Evolutionary conservation across 495 filamentous ascomycete species (phyloP).

Genomic region (Penicillium verhagenii): DNA sequence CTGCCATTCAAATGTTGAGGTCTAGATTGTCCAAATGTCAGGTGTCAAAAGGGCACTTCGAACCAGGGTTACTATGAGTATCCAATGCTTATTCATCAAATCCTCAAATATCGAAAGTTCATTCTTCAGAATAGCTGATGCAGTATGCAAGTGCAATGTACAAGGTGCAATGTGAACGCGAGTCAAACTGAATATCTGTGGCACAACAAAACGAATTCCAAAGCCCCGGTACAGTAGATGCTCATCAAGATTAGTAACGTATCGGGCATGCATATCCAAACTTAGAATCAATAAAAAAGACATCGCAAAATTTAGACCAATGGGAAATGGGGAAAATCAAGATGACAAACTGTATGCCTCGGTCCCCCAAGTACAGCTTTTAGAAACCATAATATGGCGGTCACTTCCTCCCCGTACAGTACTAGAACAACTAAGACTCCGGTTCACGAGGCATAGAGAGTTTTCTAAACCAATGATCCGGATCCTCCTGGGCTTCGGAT

Average conservation of each 20-base stretch:
- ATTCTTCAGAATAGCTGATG: neutral
- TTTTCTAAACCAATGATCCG: constrained; percentile 17
- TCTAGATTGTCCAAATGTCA: too few relatives aligned
- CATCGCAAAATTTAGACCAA: neutral
- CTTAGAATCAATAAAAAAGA: neutral
- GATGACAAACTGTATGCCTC: neutral
- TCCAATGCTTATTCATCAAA: too few relatives aligned
- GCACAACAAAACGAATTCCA: neutral
- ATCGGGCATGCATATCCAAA: neutral
- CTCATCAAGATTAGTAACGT: neutral
- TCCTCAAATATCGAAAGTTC: too few relatives aligned
- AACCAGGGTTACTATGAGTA: too few relatives aligned
- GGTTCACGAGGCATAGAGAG: constrained; percentile 5
- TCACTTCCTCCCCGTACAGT: too few relatives aligned
- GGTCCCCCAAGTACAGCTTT: neutral
- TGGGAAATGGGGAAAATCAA: neutral
- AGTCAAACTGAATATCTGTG: constrained; percentile 2
- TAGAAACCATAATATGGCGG: too few relatives aligned
- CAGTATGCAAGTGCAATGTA: constrained; percentile 21
- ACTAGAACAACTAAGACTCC: neutral
- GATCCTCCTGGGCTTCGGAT: constrained; percentile 52
- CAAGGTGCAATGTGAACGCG: constrained; percentile 7
- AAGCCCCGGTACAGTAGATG: neutral
- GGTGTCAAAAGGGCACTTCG: too few relatives aligned
- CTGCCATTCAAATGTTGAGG: too few relatives aligned